Evolutionary conservation across 768 basidiomycete genomes (phyloP).

Genomic region (Suillus occidentalis): DNA sequence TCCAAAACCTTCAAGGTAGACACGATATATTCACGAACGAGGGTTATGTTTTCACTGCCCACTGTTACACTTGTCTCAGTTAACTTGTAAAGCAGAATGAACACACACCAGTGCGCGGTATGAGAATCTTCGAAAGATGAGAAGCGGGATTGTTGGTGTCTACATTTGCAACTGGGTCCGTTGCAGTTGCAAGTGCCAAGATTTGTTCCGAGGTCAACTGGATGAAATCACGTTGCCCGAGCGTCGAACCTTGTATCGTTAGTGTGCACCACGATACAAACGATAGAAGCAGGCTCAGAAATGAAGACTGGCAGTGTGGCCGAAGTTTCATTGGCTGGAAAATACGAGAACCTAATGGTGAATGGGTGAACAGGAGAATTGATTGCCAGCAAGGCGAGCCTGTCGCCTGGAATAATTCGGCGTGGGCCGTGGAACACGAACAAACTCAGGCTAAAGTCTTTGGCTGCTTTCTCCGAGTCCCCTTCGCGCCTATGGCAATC

Average conservation of each 20-base stretch:
- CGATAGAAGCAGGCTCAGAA: constrained; percentile 11
- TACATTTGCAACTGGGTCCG: constrained; percentile 67
- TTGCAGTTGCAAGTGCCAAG: constrained; percentile 46
- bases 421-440: not conserved
- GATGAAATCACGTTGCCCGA: constrained; percentile 37
- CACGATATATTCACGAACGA: constrained; percentile 82
- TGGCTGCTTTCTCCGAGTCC: not conserved
- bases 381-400: not conserved
- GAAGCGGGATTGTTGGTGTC: constrained; percentile 65
- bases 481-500: constrained; percentile 57
- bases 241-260: constrained; percentile 31
- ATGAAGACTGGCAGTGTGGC: constrained; percentile 1
- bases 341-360: not conserved
- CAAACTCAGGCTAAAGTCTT: not conserved
- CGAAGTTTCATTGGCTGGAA: constrained; percentile 5
- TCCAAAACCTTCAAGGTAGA: constrained; percentile 65
- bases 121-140: constrained; percentile 80
- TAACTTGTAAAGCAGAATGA: constrained; percentile 5
- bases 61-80: constrained; percentile 37
- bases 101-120: constrained; percentile 75
- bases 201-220: constrained; percentile 54
- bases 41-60: constrained; percentile 74
- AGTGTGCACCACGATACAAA: constrained; percentile 22
- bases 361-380: not conserved
- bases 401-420: not conserved